Evolutionary conservation across 2,329 filamentous ascomycete genomes (phyloP), one percentile per base, ranked within the genome.

Genomic region (Alternaria viburni): DNA sequence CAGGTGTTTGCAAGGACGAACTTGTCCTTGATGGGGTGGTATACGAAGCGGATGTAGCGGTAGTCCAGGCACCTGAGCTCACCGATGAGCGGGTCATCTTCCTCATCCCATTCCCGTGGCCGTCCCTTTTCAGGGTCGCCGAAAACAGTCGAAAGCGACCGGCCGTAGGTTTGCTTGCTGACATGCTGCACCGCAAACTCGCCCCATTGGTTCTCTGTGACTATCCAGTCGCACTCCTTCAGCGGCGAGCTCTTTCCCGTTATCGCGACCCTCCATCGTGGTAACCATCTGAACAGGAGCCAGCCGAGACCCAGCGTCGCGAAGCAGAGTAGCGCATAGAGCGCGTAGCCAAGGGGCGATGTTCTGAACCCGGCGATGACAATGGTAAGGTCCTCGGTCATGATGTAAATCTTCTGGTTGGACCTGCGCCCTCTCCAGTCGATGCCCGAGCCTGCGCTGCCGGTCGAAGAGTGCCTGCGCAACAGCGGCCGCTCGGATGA

Each of bases 161-260:
- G 85, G 8, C 86, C 88, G 74, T 90, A 91, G 9, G 77, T 77
- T 68, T 88, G 82, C 50, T 79, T 83, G 61, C 85, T 84, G 12
- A 98, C 86, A 54, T 89, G 76, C 73, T 97, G 87, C n/a, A 96
- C 87, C 12, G 87, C 85, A 79, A 98, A 91, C 79, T 98, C 95
- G 54, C 92, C 91, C 95, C 96, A 98, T 86, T 98, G 93, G 74
- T 99, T 97, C 86, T 97, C 96, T 67, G 98, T 88, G 26, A 97
- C 94, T 46, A 97, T 90, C 96, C 96, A 99, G 63, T 92, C 86
- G 74, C 93, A 96, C 58, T 91, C 88, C 57, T 86, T 86, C 28
- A 99, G 83, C 3, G 92, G 84, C 15, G 87, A 88, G 6, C 89
- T 82, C 57, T 83, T 86, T 26, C 96, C 96, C 44, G 92, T 84